Percentiles rank a stretch among this genome's conserved stretches.
Evolutionary conservation across 2,329 filamentous ascomycete genomes (phyloP).

Genomic region (Dryadomyces sulphureus): DNA sequence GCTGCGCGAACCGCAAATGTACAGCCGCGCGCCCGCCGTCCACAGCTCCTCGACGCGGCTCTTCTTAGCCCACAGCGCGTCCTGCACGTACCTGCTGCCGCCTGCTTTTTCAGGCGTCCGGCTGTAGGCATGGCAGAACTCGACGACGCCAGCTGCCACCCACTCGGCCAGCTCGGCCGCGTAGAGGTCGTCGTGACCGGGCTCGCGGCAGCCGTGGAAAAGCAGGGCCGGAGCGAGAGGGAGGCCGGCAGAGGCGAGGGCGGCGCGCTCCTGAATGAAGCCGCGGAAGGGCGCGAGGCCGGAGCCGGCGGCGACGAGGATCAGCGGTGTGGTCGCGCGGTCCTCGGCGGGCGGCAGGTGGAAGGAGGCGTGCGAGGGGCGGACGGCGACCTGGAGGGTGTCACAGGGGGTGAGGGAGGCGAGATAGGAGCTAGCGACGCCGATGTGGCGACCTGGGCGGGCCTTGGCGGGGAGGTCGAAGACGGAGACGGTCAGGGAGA

Average conservation of each 20-base stretch:
- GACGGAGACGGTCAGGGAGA: slow-evolving; percentile 55
- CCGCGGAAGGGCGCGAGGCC: slow-evolving; percentile 49
- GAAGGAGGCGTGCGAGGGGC: slow-evolving; percentile 28
- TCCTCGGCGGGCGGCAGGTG: slow-evolving; percentile 30
- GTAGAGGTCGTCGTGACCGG: slow-evolving; percentile 47
- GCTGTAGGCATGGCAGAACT: slow-evolving; percentile 46
- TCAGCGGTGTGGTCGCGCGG: slow-evolving; percentile 31
- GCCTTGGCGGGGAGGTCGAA: slow-evolving; percentile 40
- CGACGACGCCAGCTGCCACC: slow-evolving; percentile 44
- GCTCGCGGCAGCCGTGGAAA: slow-evolving; percentile 47
- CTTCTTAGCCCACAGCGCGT: slow-evolving; percentile 30
- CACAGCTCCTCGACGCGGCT: slow-evolving; percentile 19
- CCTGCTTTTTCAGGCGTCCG: slow-evolving; percentile 24
- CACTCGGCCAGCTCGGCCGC: slow-evolving; percentile 41
- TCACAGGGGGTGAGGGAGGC: slow-evolving; percentile 29
- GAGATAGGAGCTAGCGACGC: slow-evolving; percentile 48
- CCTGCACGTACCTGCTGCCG: slow-evolving; percentile 26
- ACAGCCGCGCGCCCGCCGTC: slow-evolving; percentile 32
- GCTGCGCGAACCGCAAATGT: slow-evolving; percentile 41
- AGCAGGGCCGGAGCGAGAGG: slow-evolving; percentile 45
- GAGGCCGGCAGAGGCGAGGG: slow-evolving; percentile 32
- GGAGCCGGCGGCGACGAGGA: slow-evolving; percentile 36
- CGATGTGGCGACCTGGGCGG: slow-evolving; percentile 34
- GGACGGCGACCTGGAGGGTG: slow-evolving; percentile 34
- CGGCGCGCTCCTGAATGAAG: slow-evolving; percentile 47